A percentile compares a stretch with the other conserved stretches of the same genome.
These are phyloP conservation scores for Santalum album DNA, from an alignment of 164 flowering plant genomes.

Conservation along the genomic window DNA sequence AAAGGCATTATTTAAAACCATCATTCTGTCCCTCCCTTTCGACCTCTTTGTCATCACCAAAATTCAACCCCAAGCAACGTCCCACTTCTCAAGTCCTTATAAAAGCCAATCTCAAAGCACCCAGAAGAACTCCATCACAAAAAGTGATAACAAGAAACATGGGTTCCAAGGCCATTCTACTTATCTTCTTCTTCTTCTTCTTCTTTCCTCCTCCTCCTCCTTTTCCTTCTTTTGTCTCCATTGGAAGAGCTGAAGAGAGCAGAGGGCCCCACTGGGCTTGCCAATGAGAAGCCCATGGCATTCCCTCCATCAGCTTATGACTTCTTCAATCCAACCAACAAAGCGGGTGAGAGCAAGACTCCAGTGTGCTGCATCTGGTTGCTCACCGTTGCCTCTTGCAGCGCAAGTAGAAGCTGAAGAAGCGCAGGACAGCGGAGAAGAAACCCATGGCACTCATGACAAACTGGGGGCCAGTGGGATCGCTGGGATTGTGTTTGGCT, in stretches of 20 bases:
- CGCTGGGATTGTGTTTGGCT: constrained; percentile 47
- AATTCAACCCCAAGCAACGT: constrained; percentile 47
- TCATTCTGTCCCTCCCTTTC: constrained; percentile 30
- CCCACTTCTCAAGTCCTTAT: constrained; percentile 19
- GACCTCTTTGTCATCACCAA: constrained; percentile 15
- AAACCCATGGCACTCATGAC: constrained; percentile 7
- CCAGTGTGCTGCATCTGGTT: constrained; percentile 21
- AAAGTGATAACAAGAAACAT: background rate
- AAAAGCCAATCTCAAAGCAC: constrained; percentile 24
- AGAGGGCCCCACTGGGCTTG: constrained; percentile 62
- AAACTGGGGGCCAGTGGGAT: constrained; percentile 39
- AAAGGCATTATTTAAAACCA: constrained; percentile 8
- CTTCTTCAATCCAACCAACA: constrained; percentile 59
- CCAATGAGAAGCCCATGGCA: constrained; percentile 45
- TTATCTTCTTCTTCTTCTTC: constrained; percentile 18
- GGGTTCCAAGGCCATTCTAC: constrained; percentile 2
- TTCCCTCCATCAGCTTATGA: constrained; percentile 63
- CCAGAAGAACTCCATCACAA: no score
- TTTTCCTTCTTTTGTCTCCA: constrained; percentile 22
- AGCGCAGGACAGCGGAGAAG: constrained; percentile 26
- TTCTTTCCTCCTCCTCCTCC: constrained; percentile 20
- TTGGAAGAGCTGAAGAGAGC: constrained; percentile 28
- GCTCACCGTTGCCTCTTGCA: constrained; percentile 45
- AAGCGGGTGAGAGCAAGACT: constrained; percentile 6
- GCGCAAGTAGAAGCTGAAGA: constrained; percentile 36